A percentile compares a stretch with the other conserved stretches of the same genome.
Conservation (phyloP, 2,329 filamentous ascomycete genomes). For the Ceratocystis papillata region DNA sequence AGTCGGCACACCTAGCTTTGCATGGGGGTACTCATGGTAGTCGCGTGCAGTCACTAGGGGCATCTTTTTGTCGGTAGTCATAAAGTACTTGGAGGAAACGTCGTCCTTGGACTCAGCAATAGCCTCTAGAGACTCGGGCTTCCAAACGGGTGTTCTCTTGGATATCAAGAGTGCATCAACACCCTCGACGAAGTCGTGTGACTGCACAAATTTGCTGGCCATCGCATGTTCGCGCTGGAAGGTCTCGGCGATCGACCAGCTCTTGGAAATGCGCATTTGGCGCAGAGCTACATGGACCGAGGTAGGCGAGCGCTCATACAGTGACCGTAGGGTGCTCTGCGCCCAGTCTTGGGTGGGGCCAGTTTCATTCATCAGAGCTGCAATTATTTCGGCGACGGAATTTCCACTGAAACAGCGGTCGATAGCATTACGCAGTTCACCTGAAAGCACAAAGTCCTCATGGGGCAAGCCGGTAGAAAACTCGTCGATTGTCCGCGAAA, state of each 20-base stretch:
- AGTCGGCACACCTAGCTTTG: conserved; percentile 57
- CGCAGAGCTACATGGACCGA: conserved; percentile 72
- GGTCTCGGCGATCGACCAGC: conserved; percentile 73
- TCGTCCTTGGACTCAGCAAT: conserved; percentile 40
- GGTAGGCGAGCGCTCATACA: conserved; percentile 72
- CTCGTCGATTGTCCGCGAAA: conserved; percentile 85
- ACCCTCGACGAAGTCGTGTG: conserved; percentile 84
- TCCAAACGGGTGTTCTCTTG: conserved; percentile 55
- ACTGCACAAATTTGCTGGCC: conserved; percentile 76
- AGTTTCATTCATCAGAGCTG: conserved; percentile 45
- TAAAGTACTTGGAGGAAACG: conserved; percentile 56
- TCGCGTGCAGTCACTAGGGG: conserved; percentile 43
- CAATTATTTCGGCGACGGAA: conserved; percentile 58
- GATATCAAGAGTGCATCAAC: conserved; percentile 38
- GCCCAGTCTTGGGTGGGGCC: conserved; percentile 62
- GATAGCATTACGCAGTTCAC: conserved; percentile 64
- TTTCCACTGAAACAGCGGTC: conserved; percentile 68
- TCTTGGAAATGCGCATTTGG: conserved; percentile 64
- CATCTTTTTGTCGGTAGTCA: conserved; percentile 42
- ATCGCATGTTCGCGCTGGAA: conserved; percentile 82
- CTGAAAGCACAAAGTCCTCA: conserved; percentile 52
- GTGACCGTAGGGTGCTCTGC: conserved; percentile 59
- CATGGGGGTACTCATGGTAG: conserved; percentile 65
- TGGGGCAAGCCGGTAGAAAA: conserved; percentile 77
- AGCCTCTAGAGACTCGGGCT: conserved; percentile 60